Conservation (phyloP, 1,139 yeast species). For the Candida glucosophila region DNA sequence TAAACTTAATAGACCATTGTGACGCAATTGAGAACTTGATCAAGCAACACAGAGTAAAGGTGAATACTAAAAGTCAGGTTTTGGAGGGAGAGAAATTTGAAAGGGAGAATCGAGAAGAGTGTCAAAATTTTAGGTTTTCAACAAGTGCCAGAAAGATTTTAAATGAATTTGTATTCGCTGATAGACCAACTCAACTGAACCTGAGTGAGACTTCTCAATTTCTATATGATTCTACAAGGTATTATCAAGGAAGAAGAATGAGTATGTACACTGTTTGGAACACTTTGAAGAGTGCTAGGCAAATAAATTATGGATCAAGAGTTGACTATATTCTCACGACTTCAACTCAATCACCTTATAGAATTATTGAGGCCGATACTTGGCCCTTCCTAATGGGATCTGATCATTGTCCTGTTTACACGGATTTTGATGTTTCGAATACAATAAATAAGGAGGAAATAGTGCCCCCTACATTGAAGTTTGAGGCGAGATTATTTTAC, state of each 20-base stretch:
- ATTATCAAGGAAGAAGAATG: conserved; percentile 44
- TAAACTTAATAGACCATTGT: conserved; percentile 78
- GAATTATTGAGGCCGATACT: conserved; percentile 46
- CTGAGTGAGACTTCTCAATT: conserved; percentile 37
- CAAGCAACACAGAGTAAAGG: conserved; percentile 14
- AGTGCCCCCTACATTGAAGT: conserved; percentile 17
- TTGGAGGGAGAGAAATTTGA: conserved; percentile 29
- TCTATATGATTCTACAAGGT: conserved; percentile 60
- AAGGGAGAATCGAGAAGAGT: conserved; percentile 24
- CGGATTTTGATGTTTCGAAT: conserved; percentile 48
- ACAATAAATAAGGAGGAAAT: conserved; percentile 35
- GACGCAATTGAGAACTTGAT: conserved; percentile 46
- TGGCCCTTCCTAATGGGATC: conserved; percentile 72
- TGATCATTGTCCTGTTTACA: conserved; percentile 87
- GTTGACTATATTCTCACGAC: conserved; percentile 63
- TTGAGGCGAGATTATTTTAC: conserved; percentile 52
- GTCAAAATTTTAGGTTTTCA: conserved; percentile 32
- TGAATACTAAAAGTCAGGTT: conserved; percentile 10
- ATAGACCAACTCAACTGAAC: conserved; percentile 20
- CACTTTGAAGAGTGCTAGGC: conserved; percentile 67
- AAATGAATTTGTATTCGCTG: conserved; percentile 35
- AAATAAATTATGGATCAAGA: conserved; percentile 79
- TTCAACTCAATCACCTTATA: conserved; percentile 24
- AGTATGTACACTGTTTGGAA: conserved; percentile 93
- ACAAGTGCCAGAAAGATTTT: conserved; percentile 34